Evolutionary conservation across 1,139 yeast genomes (phyloP), one percentile per base, ranked within the genome.

Genomic region (Maudiozyma humilis): DNA sequence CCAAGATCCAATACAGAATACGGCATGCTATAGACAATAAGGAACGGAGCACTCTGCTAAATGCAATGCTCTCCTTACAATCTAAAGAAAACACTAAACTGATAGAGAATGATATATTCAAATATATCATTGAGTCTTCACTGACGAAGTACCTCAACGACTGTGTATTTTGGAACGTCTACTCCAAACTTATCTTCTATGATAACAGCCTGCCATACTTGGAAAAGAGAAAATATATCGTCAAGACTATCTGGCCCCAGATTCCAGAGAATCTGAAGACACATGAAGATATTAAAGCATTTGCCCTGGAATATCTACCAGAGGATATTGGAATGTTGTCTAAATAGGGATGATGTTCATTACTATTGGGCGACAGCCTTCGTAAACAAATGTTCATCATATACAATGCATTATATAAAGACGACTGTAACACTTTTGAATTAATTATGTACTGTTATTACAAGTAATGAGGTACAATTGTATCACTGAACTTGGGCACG

Each of bases 271-370:
- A 44, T 7, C 44, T 45, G 15, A 40, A 42, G 2, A 42, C 41
- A 8, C 37, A 41, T n/a, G 41, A 42, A 23, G n/a, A 40, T 17
- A 42, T 55, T 13, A 30, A 46, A 4, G 43, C 44, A 13, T 61
- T 61, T 37, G 51, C 57, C 36, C 47, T 49, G n/a, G 42, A 49
- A 2, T 61, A 59, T 45, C 37, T 58, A 7, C 61, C 62, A 5
- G 64, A 60, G 39, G 64, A 61, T 39, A 40, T 54, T 3, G 60
- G 56, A 15, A 32, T 34, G 16, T 23, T 23, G 10, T 10, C 27
- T 23, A 23, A 23, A 6, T 23, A 23, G 10, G n/a, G n/a, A n/a
- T n/a, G n/a, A n/a, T n/a, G n/a, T n/a, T n/a, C n/a, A n/a, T n/a
- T n/a, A n/a, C n/a, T n/a, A n/a, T n/a, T n/a, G n/a, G n/a, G n/a